A percentile compares a stretch with the other conserved stretches of the same genome.
Evolutionary conservation across 2,329 filamentous ascomycete genomes (phyloP).

Genomic region (Trichoderma sp.): DNA sequence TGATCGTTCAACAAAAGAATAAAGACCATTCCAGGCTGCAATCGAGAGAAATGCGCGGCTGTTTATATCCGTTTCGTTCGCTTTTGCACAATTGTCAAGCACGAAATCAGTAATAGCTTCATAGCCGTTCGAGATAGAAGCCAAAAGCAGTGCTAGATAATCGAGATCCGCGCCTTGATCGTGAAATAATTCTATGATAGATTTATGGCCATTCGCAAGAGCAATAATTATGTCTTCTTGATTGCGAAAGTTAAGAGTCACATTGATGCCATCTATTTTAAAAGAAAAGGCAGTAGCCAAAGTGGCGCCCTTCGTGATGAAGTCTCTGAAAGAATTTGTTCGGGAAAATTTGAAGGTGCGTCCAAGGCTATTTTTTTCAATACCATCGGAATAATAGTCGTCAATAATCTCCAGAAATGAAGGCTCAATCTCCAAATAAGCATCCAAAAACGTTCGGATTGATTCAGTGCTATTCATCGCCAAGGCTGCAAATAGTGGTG

Average conservation of each 20-base stretch:
- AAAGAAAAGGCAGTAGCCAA: not conserved
- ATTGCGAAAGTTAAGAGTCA: fast-evolving
- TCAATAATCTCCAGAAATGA: not conserved
- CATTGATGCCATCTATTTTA: too few relatives aligned
- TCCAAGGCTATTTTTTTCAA: not conserved
- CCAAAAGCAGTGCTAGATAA: not conserved
- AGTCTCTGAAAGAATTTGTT: too few relatives aligned
- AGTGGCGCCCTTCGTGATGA: not conserved
- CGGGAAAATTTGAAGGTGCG: not conserved
- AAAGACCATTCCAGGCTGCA: not conserved
- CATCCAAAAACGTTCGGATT: not conserved
- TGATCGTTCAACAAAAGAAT: not conserved
- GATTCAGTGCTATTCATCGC: not conserved
- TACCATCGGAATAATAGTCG: not conserved
- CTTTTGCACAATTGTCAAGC: not conserved
- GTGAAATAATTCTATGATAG: not conserved
- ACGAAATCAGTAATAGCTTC: not conserved
- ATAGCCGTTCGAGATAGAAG: not conserved
- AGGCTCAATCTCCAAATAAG: not conserved
- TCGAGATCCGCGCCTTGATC: not conserved
- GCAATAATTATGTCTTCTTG: not conserved
- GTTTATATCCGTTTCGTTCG: fast-evolving
- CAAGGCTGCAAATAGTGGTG: not conserved
- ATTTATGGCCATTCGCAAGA: not conserved
- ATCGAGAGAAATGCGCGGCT: not conserved